Base-by-base conservation (phyloP, 2,329 filamentous ascomycete species). In the Leptographium wingfieldii region DNA sequence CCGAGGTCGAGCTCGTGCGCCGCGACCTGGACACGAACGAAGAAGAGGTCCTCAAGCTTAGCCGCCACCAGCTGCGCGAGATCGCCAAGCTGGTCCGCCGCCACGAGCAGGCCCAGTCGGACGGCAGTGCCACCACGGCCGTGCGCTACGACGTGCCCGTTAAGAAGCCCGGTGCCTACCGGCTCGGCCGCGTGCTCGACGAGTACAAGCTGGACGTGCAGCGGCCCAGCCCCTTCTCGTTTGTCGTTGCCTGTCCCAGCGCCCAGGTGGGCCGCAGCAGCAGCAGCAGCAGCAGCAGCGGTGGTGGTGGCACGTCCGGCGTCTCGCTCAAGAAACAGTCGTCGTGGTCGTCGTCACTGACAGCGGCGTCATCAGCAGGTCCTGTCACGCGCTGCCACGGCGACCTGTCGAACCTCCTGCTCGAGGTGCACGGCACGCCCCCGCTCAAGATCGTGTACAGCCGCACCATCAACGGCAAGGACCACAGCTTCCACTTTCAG, bases 181-280 rank as follows among this genome's bases (percentile, higher is more conserved):
- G 87, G 51, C 79, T 99, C 38, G 82, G 86, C 60, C 90, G 85
- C 69, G 91, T 99, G 11, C 76, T 96, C 64, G 94, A 99, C 70
- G 87, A 95, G 70, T 94, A 95, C 62, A 95, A 96, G 71, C 81
- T 99, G 38, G 91, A 97, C 70, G 90, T 96, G 12, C 90, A 92
- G 67, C 84, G 88, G 49, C 79, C 82, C 49, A 80, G 79, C 58
- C 85, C 85, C 56, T 89, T 94, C 67, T 88, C 91, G 0, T 86
- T 95, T 59, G 86, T 99, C 56, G 90, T 95, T 14, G 78, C 83
- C 33, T 99, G 94, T 69, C 94, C 94, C 1, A 85, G 84, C 65
- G 94, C 90, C 25, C 78, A 79, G 57, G 84, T 97, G 57, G 51
- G 58, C 53, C 11, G 53, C 43, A 33, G 51, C 35, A 14, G 35